phyloP scores from a whole-genome alignment of 1,284 basidiomycete genomes.

The Trametes hirsuta region DNA sequence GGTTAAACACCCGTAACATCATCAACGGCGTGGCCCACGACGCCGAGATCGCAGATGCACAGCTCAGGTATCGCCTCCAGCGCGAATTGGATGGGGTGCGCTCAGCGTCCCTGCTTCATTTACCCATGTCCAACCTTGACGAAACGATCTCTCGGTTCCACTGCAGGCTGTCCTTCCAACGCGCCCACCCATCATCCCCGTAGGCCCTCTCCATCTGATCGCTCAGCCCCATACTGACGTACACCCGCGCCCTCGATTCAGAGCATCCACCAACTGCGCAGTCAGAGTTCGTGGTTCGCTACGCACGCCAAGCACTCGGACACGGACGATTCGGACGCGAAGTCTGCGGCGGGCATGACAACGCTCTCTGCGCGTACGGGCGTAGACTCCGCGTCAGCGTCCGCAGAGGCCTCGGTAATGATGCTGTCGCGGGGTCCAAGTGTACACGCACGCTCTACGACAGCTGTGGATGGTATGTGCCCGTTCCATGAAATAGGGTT shows the following conservation, averaged over 20 bases:
- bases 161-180: conserved; percentile 1
- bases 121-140: not conserved
- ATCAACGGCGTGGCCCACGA: conserved; percentile 14
- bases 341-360: conserved; percentile 3
- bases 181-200: conserved; percentile 22
- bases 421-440: conserved; percentile 10
- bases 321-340: not conserved
- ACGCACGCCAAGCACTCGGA: not conserved
- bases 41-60: conserved; percentile 18
- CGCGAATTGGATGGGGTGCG: conserved; percentile 14
- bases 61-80: conserved; percentile 19
- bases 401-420: conserved; percentile 1
- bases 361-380: not conserved
- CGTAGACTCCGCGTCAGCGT: not conserved
- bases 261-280: conserved; percentile 16
- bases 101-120: not conserved
- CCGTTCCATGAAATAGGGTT: not conserved
- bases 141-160: no score
- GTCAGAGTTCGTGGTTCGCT: conserved; percentile 22
- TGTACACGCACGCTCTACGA: conserved; percentile 21
- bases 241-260: not conserved
- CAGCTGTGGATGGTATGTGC: conserved; percentile 18
- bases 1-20: conserved; percentile 14
- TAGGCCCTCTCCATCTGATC: not conserved
- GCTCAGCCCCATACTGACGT: not conserved